Evolutionary conservation across 257 asterid species (phyloP).

Genomic region (Thymus mandschuricus): DNA sequence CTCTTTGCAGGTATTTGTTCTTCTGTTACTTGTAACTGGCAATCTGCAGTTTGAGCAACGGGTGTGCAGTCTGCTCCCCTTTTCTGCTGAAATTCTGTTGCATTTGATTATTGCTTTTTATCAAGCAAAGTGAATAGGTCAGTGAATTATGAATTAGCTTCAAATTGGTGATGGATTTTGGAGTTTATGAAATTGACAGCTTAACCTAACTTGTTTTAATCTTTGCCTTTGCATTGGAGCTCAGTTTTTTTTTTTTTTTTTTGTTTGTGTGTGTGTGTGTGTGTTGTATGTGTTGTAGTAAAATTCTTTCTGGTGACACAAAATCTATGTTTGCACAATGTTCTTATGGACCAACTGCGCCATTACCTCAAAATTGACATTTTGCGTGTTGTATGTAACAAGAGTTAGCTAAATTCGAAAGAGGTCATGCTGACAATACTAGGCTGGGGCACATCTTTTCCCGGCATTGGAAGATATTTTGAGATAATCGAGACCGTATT

Average conservation of each 20-base stretch:
- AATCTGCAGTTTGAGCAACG: too few species aligned
- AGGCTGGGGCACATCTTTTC: neutral
- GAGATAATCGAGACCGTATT: constrained; percentile 7
- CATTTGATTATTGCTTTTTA: neutral
- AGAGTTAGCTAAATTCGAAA: neutral
- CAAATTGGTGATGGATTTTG: neutral
- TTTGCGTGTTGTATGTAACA: constrained; percentile 9
- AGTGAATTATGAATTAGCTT: constrained; percentile 9
- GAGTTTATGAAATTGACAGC: neutral
- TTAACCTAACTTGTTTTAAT: neutral
- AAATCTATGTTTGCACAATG: constrained; percentile 8
- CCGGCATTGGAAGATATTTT: constrained; percentile 1
- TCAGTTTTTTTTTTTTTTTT: neutral
- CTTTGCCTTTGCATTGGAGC: neutral
- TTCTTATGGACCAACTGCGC: neutral
- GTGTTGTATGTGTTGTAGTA: neutral
- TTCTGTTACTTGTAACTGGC: neutral
- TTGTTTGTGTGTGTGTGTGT: too few species aligned
- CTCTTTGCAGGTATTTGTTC: constrained; percentile 47
- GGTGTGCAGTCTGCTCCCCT: neutral
- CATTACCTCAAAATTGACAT: constrained; percentile 1
- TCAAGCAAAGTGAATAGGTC: neutral
- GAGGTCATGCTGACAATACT: neutral
- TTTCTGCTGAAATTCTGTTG: neutral
- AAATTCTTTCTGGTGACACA: constrained; percentile 17